Percentiles rank a stretch among this genome's conserved stretches.
Conservation (phyloP, 2,329 filamentous ascomycete species). For the Capronia epimyces region DNA sequence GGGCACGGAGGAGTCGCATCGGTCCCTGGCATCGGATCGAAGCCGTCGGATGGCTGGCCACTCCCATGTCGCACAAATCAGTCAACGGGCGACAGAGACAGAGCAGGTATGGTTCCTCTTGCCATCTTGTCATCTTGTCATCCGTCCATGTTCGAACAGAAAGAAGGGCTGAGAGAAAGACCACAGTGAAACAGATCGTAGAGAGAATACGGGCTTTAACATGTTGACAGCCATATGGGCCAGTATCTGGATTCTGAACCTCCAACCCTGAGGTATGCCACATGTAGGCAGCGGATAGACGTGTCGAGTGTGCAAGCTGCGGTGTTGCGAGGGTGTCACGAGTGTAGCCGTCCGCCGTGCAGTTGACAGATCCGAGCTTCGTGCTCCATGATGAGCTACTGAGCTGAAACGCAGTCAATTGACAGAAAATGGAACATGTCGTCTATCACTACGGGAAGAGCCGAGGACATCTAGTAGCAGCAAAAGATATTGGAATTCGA, state of each 20-base stretch:
- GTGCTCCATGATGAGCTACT: not conserved
- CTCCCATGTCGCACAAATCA: constrained; percentile 8
- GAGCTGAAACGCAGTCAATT: not conserved
- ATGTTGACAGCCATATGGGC: not conserved
- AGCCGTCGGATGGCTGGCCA: constrained; percentile 1
- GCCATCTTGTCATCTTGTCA: not conserved
- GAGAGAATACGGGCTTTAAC: not conserved
- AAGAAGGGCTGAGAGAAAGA: too few relatives aligned
- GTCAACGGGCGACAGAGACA: not conserved
- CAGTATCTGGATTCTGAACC: too few relatives aligned
- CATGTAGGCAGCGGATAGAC: not conserved
- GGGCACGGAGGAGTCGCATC: constrained; percentile 6
- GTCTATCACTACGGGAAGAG: not conserved
- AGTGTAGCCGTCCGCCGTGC: constrained; percentile 7
- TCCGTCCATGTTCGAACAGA: too few relatives aligned
- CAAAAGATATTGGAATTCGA: not conserved
- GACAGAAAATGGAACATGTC: not conserved
- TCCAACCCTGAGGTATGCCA: not conserved
- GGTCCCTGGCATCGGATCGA: constrained; percentile 18
- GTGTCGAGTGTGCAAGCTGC: not conserved
- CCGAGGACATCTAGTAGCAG: not conserved
- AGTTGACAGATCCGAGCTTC: constrained; percentile 10
- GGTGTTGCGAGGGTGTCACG: constrained; percentile 3
- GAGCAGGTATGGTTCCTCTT: not conserved
- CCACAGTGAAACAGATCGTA: too few relatives aligned